Evolutionary conservation across 2,329 filamentous ascomycete genomes (phyloP).

Genomic region (Fusarium goolgardi): DNA sequence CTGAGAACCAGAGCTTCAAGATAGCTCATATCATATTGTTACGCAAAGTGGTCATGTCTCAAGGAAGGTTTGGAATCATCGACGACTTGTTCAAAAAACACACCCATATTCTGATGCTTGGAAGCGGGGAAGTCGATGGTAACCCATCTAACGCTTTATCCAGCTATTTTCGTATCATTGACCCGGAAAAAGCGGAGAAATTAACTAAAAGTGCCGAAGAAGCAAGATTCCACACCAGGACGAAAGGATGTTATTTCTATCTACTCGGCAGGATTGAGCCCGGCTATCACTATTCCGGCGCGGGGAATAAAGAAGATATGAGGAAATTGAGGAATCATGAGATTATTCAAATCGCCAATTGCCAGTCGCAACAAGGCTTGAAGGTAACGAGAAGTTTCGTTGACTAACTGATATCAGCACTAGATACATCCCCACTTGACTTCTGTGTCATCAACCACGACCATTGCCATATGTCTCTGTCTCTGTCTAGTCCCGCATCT

Average conservation of each 20-base stretch:
- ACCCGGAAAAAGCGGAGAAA: constrained; percentile 21
- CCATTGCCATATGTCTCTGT: neutral
- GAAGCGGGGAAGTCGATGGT: constrained; percentile 10
- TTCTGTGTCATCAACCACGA: neutral
- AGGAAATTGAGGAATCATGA: constrained; percentile 7
- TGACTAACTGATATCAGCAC: neutral
- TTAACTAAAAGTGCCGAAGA: constrained; percentile 27
- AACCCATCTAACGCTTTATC: neutral
- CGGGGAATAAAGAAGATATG: constrained; percentile 1
- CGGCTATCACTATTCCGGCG: constrained; percentile 17
- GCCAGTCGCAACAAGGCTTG: neutral
- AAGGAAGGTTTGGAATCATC: constrained; percentile 5
- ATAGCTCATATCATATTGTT: neutral
- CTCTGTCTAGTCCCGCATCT: constrained; percentile 19
- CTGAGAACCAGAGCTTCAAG: neutral
- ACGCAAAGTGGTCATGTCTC: neutral
- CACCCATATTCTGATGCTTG: constrained; percentile 11
- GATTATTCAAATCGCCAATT: neutral
- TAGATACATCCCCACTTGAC: neutral
- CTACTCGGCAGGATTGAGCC: neutral
- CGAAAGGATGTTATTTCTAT: neutral
- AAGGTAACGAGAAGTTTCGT: too few relatives aligned
- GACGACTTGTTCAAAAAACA: neutral
- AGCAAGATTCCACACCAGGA: neutral
- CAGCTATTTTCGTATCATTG: neutral